Evolutionary conservation across 2,329 filamentous ascomycete genomes (phyloP).

Genomic region (Penicillium polonicum): DNA sequence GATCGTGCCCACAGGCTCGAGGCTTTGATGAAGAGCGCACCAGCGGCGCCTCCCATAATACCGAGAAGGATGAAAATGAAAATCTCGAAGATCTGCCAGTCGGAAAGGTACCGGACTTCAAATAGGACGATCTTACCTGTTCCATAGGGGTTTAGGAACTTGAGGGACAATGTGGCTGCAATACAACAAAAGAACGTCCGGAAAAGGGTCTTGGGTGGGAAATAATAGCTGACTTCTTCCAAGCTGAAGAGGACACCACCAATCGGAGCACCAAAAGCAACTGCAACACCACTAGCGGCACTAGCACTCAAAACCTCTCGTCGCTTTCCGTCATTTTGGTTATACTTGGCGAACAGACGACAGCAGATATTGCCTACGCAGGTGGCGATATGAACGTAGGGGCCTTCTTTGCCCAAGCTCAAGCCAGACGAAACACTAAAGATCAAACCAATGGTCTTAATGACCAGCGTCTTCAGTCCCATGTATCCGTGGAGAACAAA

Average conservation of each 20-base stretch:
- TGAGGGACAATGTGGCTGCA: constrained; percentile 80
- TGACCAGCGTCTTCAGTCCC: constrained; percentile 77
- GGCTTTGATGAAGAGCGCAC: constrained; percentile 95
- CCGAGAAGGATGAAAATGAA: constrained; percentile 82
- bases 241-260: constrained; percentile 89
- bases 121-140: constrained; percentile 97
- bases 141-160: constrained; percentile 93
- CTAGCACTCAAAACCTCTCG: constrained; percentile 92
- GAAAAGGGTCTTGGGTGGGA: constrained; percentile 95
- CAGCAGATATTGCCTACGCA: constrained; percentile 95
- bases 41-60: constrained; percentile 76
- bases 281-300: constrained; percentile 86
- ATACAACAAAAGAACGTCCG: constrained; percentile 98
- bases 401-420: constrained; percentile 90
- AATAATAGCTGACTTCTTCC: constrained; percentile 95
- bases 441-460: constrained; percentile 81
- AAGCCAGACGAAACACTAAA: constrained; percentile 89
- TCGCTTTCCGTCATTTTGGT: constrained; percentile 88
- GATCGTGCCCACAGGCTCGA: constrained; percentile 84
- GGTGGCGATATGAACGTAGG: constrained; percentile 95
- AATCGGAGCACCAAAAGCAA: constrained; percentile 88
- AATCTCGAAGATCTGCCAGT: constrained; percentile 95
- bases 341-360: constrained; percentile 91
- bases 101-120: constrained; percentile 81
- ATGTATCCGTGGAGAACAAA: constrained; percentile 97